Evolutionary conservation across 257 asterid genomes (phyloP).

Genomic region (Primulina huaijiensis): DNA sequence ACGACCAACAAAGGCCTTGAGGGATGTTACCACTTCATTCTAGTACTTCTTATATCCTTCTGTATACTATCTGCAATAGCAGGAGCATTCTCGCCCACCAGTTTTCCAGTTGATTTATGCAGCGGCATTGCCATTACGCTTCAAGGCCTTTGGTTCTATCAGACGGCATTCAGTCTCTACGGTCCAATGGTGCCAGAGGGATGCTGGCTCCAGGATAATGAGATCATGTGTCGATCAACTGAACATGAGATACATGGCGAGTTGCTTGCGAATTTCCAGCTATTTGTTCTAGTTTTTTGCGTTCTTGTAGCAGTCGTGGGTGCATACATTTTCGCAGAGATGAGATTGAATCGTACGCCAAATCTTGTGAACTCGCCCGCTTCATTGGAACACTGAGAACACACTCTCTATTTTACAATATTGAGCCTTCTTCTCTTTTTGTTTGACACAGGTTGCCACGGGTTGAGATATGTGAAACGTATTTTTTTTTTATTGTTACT

Average conservation of each 20-base stretch:
- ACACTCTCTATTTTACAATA: too few species aligned
- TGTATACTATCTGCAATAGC: conserved; percentile 60
- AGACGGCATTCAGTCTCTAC: conserved; percentile 88
- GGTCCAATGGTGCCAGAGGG: conserved; percentile 95
- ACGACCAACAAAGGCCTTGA: conserved; percentile 93
- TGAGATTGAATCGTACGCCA: conserved; percentile 26
- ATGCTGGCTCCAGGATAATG: conserved; percentile 54
- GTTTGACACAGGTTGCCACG: background rate
- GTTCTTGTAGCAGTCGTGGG: conserved; percentile 56
- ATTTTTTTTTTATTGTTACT: too few species aligned
- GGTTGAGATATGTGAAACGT: background rate
- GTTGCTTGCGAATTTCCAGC: conserved; percentile 75
- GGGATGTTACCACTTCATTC: conserved; percentile 89
- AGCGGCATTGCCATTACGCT: conserved; percentile 76
- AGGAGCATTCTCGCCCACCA: conserved; percentile 78
- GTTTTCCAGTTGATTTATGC: conserved; percentile 72
- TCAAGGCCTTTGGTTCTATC: conserved; percentile 99
- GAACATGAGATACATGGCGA: conserved; percentile 64
- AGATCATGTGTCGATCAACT: conserved; percentile 47
- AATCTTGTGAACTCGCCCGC: conserved; percentile 19
- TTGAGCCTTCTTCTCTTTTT: background rate
- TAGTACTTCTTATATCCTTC: conserved; percentile 75
- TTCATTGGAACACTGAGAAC: conserved; percentile 36
- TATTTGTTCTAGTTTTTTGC: conserved; percentile 54
- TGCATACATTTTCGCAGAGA: conserved; percentile 51